phyloP scores from a whole-genome alignment of 1,284 basidiomycete genomes.

The Fomes fomentarius region DNA sequence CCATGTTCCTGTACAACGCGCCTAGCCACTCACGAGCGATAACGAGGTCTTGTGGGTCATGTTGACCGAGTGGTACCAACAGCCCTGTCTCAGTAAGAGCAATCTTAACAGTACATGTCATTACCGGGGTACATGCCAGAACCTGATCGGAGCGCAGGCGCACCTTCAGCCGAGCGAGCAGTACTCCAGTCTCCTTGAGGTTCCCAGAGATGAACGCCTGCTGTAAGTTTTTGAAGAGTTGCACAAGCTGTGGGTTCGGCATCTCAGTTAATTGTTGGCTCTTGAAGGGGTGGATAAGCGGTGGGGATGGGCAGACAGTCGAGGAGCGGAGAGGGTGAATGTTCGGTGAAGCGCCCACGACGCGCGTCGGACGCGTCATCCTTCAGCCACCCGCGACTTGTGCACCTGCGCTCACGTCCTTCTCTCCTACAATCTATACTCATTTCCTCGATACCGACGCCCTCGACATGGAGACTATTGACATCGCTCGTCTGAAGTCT shows the following conservation, averaged over 20 bases:
- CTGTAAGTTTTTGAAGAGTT: conserved; percentile 66
- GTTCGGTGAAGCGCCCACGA: conserved; percentile 30
- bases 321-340: conserved; percentile 37
- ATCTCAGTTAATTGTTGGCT: conserved; percentile 36
- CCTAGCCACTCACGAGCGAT: conserved; percentile 53
- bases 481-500: conserved; percentile 80
- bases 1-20: too few species aligned
- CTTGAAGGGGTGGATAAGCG: conserved; percentile 4
- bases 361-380: conserved; percentile 63
- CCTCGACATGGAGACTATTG: conserved; percentile 68
- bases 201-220: conserved; percentile 65
- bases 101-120: conserved; percentile 50
- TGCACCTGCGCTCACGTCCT: conserved; percentile 26
- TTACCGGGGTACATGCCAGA: background rate
- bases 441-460: conserved; percentile 17
- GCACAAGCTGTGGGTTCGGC: conserved; percentile 56
- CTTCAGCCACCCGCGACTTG: conserved; percentile 28
- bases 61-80: conserved; percentile 64
- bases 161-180: conserved; percentile 79
- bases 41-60: conserved; percentile 63
- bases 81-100: conserved; percentile 80
- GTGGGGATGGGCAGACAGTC: conserved; percentile 25
- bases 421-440: conserved; percentile 28
- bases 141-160: conserved; percentile 1
- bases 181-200: conserved; percentile 60